A percentile compares a stretch with the other conserved stretches of the same genome.
These are phyloP conservation scores for Rhodotorula sp. DNA, from an alignment of 1,284 basidiomycete genomes.

Conservation along the genomic window DNA sequence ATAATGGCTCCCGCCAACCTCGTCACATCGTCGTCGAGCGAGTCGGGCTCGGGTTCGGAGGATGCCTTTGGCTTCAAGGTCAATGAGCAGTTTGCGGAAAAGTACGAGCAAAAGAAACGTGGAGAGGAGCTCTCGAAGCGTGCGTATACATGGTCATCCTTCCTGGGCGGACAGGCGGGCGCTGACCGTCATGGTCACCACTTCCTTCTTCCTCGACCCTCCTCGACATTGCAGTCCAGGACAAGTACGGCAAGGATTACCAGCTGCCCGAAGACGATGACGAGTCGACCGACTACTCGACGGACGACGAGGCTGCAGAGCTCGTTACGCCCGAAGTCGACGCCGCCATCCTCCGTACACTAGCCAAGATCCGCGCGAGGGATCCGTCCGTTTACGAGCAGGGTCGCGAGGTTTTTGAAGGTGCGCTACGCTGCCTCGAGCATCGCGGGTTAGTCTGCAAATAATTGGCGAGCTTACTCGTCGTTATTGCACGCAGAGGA, in stretches of 20 bases:
- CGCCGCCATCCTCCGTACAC: conserved; percentile 87
- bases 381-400: conserved; percentile 76
- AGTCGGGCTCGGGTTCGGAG: conserved; percentile 12
- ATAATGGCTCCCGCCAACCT: conserved; percentile 2
- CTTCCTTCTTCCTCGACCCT: neutral
- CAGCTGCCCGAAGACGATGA: conserved; percentile 53
- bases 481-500: conserved; percentile 40
- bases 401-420: conserved; percentile 63
- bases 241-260: conserved; percentile 75
- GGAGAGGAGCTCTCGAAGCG: conserved; percentile 75
- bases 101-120: conserved; percentile 75
- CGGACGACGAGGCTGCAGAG: conserved; percentile 87
- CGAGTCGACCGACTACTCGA: conserved; percentile 57
- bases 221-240: conserved; percentile 62
- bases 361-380: conserved; percentile 77
- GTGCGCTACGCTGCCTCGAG: too few relatives aligned
- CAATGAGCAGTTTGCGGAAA: conserved; percentile 78
- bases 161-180: neutral
- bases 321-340: conserved; percentile 92
- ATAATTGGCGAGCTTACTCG: too few relatives aligned
- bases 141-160: conserved; percentile 51
- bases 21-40: conserved; percentile 7
- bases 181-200: neutral
- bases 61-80: conserved; percentile 49
- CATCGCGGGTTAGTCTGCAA: too few relatives aligned